Evolutionary conservation across 2,329 filamentous ascomycete species (phyloP), one percentile per base, ranked within the genome.

Genomic region (Fusarium abutilonis): DNA sequence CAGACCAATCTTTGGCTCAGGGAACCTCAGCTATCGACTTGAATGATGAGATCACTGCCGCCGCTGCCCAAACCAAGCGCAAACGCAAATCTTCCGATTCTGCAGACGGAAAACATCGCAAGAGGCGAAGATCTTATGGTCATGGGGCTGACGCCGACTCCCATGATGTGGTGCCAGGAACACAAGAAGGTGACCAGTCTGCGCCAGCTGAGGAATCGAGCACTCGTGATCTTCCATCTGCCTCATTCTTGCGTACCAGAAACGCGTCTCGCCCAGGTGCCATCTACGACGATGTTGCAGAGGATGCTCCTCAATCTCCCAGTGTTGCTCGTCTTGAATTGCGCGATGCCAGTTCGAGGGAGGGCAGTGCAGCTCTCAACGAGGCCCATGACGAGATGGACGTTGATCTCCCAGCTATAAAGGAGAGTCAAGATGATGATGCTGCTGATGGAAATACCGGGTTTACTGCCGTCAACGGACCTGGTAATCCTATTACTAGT

Each of bases 71-170:
- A 15, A 48, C 66, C 14, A 76, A 72, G 55, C 72, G 73, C 62
- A 77, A 76, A 58, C 73, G 75, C 63, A 75, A 72, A 52, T 52
- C 67, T 1, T 70, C 72, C 5, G 69, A 72, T 45, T 68, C 70
- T 3, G 48, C 61, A 6, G 74, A 75, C 9, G 66, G 66, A n/a
- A 74, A 74, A 53, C 64, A 68, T 29, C 67, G 70, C 23, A 77
- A 76, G 68, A 77, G 76, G 64, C 67, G 64, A 15, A 74, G 67
- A 34, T 63, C 71, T 10, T 55, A 65, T 41, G 68, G 69, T 17
- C 51, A 67, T 7, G 67, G 54, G n/a, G 50, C 39, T 26, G 62
- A 56, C n/a, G 15, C 40, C 23, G 51, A 51, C 19, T 60, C 64
- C 23, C 64, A 70, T 17, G 64, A 68, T 6, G 60, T 66, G 6